These are phyloP conservation scores for Talaromyces atroroseus DNA, from an alignment of 2,329 filamentous ascomycete species.

Conservation along the genomic window DNA sequence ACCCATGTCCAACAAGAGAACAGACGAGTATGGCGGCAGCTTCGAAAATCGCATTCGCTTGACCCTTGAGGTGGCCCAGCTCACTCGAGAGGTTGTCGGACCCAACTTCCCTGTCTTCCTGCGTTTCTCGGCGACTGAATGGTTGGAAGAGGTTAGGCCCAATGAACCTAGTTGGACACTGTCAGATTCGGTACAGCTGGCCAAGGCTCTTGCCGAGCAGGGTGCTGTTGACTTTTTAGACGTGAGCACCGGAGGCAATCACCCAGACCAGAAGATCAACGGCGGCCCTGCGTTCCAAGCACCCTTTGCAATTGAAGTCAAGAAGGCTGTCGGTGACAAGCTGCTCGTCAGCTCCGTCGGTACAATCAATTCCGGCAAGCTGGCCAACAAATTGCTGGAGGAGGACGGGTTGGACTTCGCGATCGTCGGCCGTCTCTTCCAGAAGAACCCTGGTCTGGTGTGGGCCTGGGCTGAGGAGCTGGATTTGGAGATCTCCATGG, in stretches of 20 bases:
- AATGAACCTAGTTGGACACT: slow-evolving; percentile 60
- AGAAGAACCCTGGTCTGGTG: slow-evolving; percentile 76
- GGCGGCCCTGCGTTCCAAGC: slow-evolving; percentile 65
- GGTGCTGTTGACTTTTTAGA: slow-evolving; percentile 76
- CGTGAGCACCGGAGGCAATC: slow-evolving; percentile 70
- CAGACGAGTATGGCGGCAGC: slow-evolving; percentile 49
- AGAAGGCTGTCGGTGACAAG: slow-evolving; percentile 65
- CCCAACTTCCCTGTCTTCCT: slow-evolving; percentile 65
- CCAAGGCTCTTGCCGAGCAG: slow-evolving; percentile 59
- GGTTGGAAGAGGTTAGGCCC: slow-evolving; percentile 58
- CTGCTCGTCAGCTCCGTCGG: slow-evolving; percentile 72
- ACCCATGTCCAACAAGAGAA: slow-evolving; percentile 64
- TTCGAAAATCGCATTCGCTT: slow-evolving; percentile 63
- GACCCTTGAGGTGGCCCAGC: slow-evolving; percentile 60
- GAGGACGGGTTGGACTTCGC: slow-evolving; percentile 60
- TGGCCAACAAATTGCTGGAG: slow-evolving; percentile 59
- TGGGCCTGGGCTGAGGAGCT: slow-evolving; percentile 48
- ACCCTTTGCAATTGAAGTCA: slow-evolving; percentile 65
- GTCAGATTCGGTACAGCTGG: slow-evolving; percentile 59
- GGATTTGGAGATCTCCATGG: slow-evolving; percentile 26
- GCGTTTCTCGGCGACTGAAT: slow-evolving; percentile 69
- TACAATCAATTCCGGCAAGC: slow-evolving; percentile 61
- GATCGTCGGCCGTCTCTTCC: slow-evolving; percentile 67
- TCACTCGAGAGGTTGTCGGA: slow-evolving; percentile 59
- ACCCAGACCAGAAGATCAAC: slow-evolving; percentile 41